Conservation (phyloP, 2,329 filamentous ascomycete species). For the Pseudogymnoascus sp. region DNA sequence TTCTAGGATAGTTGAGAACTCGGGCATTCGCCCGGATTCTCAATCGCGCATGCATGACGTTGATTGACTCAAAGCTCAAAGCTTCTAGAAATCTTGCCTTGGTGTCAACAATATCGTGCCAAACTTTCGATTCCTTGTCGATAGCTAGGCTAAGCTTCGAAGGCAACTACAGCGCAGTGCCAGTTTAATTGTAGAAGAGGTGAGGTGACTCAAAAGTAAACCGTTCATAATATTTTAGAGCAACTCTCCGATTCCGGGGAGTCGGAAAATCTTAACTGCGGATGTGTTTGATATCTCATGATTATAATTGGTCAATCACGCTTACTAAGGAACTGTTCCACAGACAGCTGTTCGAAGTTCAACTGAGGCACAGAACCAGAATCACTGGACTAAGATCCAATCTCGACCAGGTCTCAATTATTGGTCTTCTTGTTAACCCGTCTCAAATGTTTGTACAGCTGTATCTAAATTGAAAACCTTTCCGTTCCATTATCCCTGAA, state of each 20-base stretch:
- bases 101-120: background rate
- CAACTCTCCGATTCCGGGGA: slow-evolving; percentile 5
- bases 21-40: slow-evolving; percentile 24
- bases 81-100: background rate
- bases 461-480: background rate
- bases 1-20: slow-evolving; percentile 22
- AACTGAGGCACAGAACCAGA: background rate
- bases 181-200: background rate
- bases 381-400: background rate
- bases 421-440: background rate
- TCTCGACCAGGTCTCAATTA: background rate
- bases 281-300: background rate
- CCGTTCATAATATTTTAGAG: slow-evolving; percentile 2
- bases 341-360: background rate
- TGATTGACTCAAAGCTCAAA: background rate
- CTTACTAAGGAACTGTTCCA: background rate
- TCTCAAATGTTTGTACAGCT: background rate
- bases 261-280: background rate
- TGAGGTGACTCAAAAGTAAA: background rate
- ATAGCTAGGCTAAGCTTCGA: slow-evolving; percentile 1
- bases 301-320: background rate
- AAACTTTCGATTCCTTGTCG: background rate
- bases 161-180: background rate
- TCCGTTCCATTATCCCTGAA: background rate
- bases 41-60: slow-evolving; percentile 19